Evolutionary conservation across 73 alveolate genomes (phyloP).

Genomic region (Breviolum minutum): DNA sequence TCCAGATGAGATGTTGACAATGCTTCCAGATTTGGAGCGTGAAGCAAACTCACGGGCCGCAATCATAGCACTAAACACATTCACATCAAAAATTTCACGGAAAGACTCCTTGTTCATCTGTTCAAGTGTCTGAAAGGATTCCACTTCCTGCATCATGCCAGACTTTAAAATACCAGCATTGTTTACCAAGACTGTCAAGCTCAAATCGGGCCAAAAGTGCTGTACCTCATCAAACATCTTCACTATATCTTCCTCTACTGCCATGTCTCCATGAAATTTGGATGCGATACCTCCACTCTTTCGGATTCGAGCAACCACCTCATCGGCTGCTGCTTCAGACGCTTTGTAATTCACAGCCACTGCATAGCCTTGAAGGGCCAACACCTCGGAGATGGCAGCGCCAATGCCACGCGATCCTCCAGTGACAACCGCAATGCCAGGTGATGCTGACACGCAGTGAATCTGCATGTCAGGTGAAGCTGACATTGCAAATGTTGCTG

Average conservation of each 20-base stretch:
- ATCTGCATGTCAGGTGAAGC: no score
- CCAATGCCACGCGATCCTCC: conserved; percentile 16
- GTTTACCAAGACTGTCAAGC: conserved; percentile 1
- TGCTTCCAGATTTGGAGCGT: not conserved
- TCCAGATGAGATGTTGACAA: not conserved
- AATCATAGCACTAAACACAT: not conserved
- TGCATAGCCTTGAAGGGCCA: not conserved
- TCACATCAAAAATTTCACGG: not conserved
- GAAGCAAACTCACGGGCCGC: not conserved
- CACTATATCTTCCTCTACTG: not conserved
- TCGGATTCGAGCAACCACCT: not conserved
- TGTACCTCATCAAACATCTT: not conserved
- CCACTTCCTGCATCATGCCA: not conserved
- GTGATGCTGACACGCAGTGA: not conserved
- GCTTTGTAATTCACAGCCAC: not conserved
- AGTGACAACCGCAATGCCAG: conserved; percentile 21
- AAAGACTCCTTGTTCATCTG: not conserved
- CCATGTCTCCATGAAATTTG: not conserved
- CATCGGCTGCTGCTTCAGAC: not conserved
- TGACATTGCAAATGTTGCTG: no score
- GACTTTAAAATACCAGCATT: not conserved
- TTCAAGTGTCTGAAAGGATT: not conserved
- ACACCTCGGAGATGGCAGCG: not conserved
- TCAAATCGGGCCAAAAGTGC: not conserved
- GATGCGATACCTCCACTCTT: not conserved